These are phyloP conservation scores for Phytopythium montanum DNA, from an alignment of 352 stramenopile genomes.

Conservation along the genomic window DNA sequence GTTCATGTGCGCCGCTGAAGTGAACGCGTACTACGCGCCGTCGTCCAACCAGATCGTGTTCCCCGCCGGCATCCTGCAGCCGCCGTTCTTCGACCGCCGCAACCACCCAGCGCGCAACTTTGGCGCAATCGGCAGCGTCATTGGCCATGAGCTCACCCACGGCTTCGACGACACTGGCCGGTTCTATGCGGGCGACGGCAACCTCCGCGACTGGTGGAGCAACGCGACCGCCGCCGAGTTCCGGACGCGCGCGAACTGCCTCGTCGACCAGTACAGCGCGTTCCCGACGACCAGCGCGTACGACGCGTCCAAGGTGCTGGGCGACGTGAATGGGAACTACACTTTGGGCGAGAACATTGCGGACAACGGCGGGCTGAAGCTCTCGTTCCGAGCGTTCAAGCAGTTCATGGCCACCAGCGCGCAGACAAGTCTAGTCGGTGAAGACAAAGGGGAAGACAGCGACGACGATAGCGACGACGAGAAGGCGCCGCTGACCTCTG, in stretches of 20 bases:
- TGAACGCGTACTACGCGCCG: slow-evolving; percentile 89
- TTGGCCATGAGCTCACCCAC: slow-evolving; percentile 96
- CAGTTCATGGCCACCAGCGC: slow-evolving; percentile 23
- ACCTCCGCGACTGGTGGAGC: slow-evolving; percentile 93
- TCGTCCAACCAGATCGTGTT: slow-evolving; percentile 93
- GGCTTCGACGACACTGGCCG: slow-evolving; percentile 93
- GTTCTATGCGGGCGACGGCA: slow-evolving; percentile 87
- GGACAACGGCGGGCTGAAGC: slow-evolving; percentile 76
- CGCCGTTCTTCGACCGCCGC: slow-evolving; percentile 89
- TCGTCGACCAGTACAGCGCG: slow-evolving; percentile 58
- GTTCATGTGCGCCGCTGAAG: slow-evolving; percentile 90
- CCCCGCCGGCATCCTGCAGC: slow-evolving; percentile 93
- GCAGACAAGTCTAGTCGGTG: slow-evolving; percentile 5
- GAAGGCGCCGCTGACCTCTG: slow-evolving; percentile 10
- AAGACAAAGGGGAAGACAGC: slow-evolving; percentile 16
- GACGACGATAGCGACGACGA: slow-evolving; percentile 15
- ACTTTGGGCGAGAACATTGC: slow-evolving; percentile 84
- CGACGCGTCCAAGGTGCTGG: slow-evolving; percentile 39
- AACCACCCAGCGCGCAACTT: slow-evolving; percentile 91
- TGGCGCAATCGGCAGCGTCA: slow-evolving; percentile 90
- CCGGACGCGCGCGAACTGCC: slow-evolving; percentile 41
- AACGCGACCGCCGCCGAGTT: slow-evolving; percentile 81
- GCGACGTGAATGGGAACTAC: slow-evolving; percentile 72
- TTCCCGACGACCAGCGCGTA: slow-evolving; percentile 42
- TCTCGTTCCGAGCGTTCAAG: slow-evolving; percentile 64